Base-by-base conservation (phyloP, 768 basidiomycete species). In the Lentinula boryana region DNA sequence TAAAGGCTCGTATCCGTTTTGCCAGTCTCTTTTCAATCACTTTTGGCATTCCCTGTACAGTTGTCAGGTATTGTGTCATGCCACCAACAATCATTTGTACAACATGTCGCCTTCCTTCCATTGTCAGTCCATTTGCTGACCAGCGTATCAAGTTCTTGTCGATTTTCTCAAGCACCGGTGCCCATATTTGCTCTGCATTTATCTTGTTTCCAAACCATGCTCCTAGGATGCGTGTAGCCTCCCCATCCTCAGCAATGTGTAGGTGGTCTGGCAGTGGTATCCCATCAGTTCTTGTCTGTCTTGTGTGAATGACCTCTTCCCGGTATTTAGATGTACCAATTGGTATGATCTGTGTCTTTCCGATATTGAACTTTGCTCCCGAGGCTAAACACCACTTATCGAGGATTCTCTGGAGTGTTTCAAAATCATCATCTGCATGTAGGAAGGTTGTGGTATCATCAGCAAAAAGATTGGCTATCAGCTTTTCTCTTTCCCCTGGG, bases 41-140 rank as follows among this genome's bases (percentile, higher is more conserved):
- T 16, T 63, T 52, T 0, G 76, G 76, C 76, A 78, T 78, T 0
- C 73, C 74, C 62, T 78, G 75, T 0, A 74, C 73, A 36, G 63
- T 41, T 0, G 72, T 69, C 0, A 71, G 63, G 65, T 75, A 78
- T 56, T 77, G 75, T 0, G 76, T 76, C 40, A 67, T 66, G 0
- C 73, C 72, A 0, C 71, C 75, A 0, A 72, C 58, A 4, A 63
- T 65, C 65, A 74, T 71, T 16, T 71, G 68, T 1, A 67, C 36
- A 5, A 74, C 65, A 1, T 68, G 61, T 0, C 62, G 33, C 41
- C 67, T 38, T 0, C 73, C 75, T 31, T 73, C 66, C 18, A 70
- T 55, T 0, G 73, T 72, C 0, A 74, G 75, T 57, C 71, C 63
- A 5, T 63, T 66, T 49, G 43, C 62, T 3, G 55, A 62, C 74